Base-by-base conservation (phyloP, 2,329 filamentous ascomycete species). In the Ceratocystis alfenasii region DNA sequence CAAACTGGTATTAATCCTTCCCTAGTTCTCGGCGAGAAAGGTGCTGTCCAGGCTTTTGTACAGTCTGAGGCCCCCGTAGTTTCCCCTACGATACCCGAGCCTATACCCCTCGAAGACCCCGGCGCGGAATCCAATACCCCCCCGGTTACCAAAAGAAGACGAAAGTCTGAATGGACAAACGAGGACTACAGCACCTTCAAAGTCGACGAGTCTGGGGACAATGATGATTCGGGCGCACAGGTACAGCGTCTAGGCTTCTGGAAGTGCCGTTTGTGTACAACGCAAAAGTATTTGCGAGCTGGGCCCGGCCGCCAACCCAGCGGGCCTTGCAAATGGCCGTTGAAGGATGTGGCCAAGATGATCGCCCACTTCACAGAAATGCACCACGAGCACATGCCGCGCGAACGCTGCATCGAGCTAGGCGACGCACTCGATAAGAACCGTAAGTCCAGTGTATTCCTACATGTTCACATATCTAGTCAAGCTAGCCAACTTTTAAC, bases 361-460 rank as follows among this genome's bases (percentile, higher is more conserved):
- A 74, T 79, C 63, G 77, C 77, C 25, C 78, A 80, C 70, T 79
- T 76, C 68, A 75, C 77, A 8, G 76, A 78, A 62, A 75, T 79
- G 74, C 78, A 80, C 69, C 72, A 71, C 1, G 78, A 80, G 72
- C 78, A 80, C 69, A 69, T 73, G 20, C 74, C 74, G 0, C 67
- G 70, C 0, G 78, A 79, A 71, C 73, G 78, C 8, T 79, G 77
- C 66, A 68, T 68, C 10, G 78, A 79, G 71, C 72, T 80, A 2
- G 78, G 77, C 17, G 73, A 72, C 17, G 78, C 78, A 0, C 73
- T 80, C 6, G 71, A 72, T 12, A 70, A 71, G 44, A 80, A 79
- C 68, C 74, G 77, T 75, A 68, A 71, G 75, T 74, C 36, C 67
- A 22, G 15, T 20, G 57, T 53, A 22, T 22, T 8, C 28, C 41